Base-by-base conservation (phyloP, 352 stramenopile genomes). In the Halophytophthora batemanensis region DNA sequence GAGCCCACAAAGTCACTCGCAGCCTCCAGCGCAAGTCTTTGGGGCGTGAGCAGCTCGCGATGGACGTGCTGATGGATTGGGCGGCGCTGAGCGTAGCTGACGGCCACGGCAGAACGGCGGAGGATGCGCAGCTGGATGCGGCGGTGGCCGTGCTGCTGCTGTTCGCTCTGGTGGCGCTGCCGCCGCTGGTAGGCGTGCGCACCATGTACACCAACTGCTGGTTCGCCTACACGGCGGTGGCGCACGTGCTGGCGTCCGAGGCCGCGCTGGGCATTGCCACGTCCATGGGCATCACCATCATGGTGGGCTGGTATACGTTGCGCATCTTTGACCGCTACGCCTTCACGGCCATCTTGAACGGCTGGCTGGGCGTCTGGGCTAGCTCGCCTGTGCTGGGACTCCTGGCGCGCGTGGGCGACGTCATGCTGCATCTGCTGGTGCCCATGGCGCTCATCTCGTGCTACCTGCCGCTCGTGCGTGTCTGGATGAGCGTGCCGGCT, bases 191-290 rank as follows among this genome's bases (percentile, higher is more conserved):
- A 45, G 65, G 74, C 8, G 48, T 89, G 15, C 77, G 78, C 38
- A 76, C 82, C 64, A 89, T 89, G 78, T 91, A 91, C 63, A 89
- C 81, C 51, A 68, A 77, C 8, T 89, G 76, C 70, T 91, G 81
- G 81, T 66, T 91, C 45, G 46, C 66, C 23, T 91, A 85, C 71
- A 89, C 81, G 7, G 41, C 68, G 15, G 31, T 81, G 22, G 73
- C 74, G 41, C 67, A 88, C 51, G 13, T 78, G 45, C 39, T 82
- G 21, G 63, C 66, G 28, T 88, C 79, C 11, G 59, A 84, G 29
- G 74, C 77, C 4, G 75, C 74, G 35, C 69, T 87, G 14, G 82
- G 79, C 48, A 80, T 93, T 25, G 74, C 81, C 25, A 89, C 82
- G 15, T 85, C 82, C 35, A 88, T 88, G 69, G 78, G 82, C 29